Percentiles rank a stretch among this genome's conserved stretches.
phyloP scores from a whole-genome alignment of 306 rosid species.

The Glycine tomentella region DNA sequence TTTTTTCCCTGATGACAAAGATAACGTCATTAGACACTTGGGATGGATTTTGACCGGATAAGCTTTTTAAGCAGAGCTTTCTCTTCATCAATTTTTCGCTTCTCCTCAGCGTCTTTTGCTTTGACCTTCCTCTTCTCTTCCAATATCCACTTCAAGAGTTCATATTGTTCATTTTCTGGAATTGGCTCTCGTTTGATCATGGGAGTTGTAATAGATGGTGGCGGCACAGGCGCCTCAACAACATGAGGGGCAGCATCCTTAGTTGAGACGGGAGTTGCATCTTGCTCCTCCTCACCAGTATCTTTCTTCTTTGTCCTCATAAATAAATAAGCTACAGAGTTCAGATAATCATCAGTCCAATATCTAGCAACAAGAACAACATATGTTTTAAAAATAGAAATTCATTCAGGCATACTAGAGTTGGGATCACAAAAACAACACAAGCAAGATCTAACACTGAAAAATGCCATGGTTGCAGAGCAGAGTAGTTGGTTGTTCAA shows the following conservation, averaged over 20 bases:
- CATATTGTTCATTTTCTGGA: conserved; percentile 75
- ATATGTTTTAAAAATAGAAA: conserved; percentile 28
- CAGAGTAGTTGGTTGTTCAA: conserved; percentile 21
- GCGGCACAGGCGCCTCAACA: conserved; percentile 47
- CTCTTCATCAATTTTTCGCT: conserved; percentile 80
- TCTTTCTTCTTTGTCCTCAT: conserved; percentile 78
- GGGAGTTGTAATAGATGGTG: conserved; percentile 53
- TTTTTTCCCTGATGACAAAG: conserved; percentile 4
- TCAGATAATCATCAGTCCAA: conserved; percentile 49
- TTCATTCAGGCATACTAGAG: conserved; percentile 7
- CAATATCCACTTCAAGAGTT: conserved; percentile 88
- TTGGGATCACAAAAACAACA: conserved; percentile 30
- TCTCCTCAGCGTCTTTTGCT: conserved; percentile 74
- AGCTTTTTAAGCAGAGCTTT: conserved; percentile 85
- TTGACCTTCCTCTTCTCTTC: conserved; percentile 92
- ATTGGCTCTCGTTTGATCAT: conserved; percentile 67
- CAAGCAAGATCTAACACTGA: neutral
- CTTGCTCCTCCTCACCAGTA: conserved; percentile 55
- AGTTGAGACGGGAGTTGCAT: conserved; percentile 47
- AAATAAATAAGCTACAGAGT: conserved; percentile 74
- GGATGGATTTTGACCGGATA: conserved; percentile 81
- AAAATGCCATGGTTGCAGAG: conserved; percentile 16
- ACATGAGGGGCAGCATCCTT: conserved; percentile 52
- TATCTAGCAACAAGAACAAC: conserved; percentile 39
- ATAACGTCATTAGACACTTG: conserved; percentile 53